Percentiles rank a stretch among this genome's conserved stretches.
Conservation (phyloP, 2,329 filamentous ascomycete species). For the Sporothrix curviconia region DNA sequence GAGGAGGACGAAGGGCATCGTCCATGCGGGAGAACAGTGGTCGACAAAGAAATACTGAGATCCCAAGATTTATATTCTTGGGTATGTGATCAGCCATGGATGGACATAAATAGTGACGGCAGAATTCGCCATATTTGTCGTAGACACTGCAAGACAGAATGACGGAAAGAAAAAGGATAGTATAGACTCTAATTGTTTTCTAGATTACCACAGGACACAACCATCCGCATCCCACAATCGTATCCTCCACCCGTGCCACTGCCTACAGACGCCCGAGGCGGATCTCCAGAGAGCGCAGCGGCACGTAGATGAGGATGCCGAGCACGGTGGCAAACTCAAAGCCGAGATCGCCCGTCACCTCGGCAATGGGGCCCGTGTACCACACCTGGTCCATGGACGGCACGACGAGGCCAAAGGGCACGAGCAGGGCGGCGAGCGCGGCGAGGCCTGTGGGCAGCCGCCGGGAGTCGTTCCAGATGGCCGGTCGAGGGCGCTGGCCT, state of each 20-base stretch:
- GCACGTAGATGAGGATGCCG: constrained; percentile 34
- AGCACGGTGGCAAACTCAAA: constrained; percentile 39
- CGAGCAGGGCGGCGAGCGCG: constrained; percentile 19
- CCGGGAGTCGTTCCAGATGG: constrained; percentile 22
- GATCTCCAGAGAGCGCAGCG: constrained; percentile 31
- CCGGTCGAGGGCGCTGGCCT: constrained; percentile 20
- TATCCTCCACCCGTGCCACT: no score
- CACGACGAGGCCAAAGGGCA: constrained; percentile 27
- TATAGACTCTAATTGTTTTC: no score
- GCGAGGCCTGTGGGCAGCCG: constrained; percentile 23
- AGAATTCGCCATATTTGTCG: no score
- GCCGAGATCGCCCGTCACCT: constrained; percentile 37
- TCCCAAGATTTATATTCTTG: no score
- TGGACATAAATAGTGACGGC: no score
- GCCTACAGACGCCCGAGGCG: neutral
- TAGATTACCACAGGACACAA: no score
- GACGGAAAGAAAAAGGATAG: no score
- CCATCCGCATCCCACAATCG: neutral
- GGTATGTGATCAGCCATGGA: no score
- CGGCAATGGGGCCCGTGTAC: constrained; percentile 38
- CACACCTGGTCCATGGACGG: constrained; percentile 38
- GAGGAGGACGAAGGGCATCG: no score
- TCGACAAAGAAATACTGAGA: no score
- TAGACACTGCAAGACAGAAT: no score
- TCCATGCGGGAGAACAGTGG: no score